Base-by-base conservation (phyloP, 2,329 filamentous ascomycete genomes). In the Xylariaceae sp. region DNA sequence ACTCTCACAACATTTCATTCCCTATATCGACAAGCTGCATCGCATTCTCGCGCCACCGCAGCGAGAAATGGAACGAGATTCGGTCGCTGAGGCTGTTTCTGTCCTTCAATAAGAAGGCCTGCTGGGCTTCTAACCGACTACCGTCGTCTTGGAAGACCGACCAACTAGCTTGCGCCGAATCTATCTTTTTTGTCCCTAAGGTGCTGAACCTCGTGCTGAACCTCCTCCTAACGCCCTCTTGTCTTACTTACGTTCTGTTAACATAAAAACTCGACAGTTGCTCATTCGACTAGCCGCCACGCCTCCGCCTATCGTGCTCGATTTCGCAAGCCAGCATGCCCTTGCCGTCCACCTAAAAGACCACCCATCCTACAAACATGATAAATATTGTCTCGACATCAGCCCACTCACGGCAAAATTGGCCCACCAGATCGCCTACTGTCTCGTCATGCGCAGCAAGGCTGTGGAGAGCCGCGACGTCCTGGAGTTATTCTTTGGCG, bases 401-500 rank as follows among this genome's bases (percentile, higher is more conserved):
- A 35, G 39, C 9, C 44, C 47, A 10, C 3, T 51, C 31, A 54
- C 48, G 42, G 48, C 48, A 36, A 42, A 51, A 42, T 46, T 52
- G 12, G 32, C 39, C 22, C 32, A 47, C 19, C 5, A 42, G 3
- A 49, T 49, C 31, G 39, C 32, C 18, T 38, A 40, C 12, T 33
- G 30, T 30, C 22, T 52, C 42, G 44, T 42, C 32, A 18, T 19
- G 32, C 44, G 15, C 2, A 40, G 43, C 27, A 47, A 43, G 30
- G 44, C 39, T n/a, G 11, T 38, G 49, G 27, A 52, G 27, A 35
- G 52, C 30, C 38, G 31, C 38, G 39, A 55, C 12, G 38, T 44
- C 30, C 32, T 55, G 15, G 33, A 55, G 27, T 49, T 39, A 35
- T 55, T 55, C 36, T 55, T 52, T 38, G 49, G 49, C 38, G 49